Base-by-base conservation (phyloP, 2,329 filamentous ascomycete genomes). In the Cladosporium sp. region DNA sequence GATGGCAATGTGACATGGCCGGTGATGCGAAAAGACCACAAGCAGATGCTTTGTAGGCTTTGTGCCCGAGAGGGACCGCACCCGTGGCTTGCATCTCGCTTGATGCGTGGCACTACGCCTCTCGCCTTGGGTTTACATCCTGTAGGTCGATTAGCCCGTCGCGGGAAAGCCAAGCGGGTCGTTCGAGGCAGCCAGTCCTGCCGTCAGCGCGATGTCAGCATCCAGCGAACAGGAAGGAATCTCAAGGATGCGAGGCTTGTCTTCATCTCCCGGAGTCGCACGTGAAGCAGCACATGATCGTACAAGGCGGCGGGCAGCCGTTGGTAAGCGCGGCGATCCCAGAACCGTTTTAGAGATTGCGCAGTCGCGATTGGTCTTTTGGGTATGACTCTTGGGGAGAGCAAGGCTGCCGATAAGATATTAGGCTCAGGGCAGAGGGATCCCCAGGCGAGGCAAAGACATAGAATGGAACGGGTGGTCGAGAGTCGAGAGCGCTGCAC, bases 181-280 rank as follows among this genome's bases (percentile, higher is more conserved):
- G 22, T 27, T 27, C 43, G 36, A 34, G 30, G 30, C 43, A 34
- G 30, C 20, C 45, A 48, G 12, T 15, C 32, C 12, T 48, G 13
- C 37, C 37, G 45, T 48, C 45, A 41, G 45, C 45, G 15, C n/a
- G 32, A n/a, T 36, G 45, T 48, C 37, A 48, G 45, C 45, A 32
- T 36, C 7, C 15, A 24, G 7, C 45, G 32, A n/a, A n/a, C n/a
- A n/a, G n/a, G n/a, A n/a, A n/a, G n/a, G n/a, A n/a, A n/a, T n/a
- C n/a, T n/a, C n/a, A n/a, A 18, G 45, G 45, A 48, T 48, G 24
- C 37, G 45, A 48, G 37, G 45, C 45, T 41, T 15, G 38, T 40
- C 13, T 48, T 48, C 37, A 48, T 47, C 22, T 48, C 27, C 13
- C 32, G 45, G 37, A 30, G 32, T 30, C 32, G 45, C 45, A 41